Percentiles rank a stretch among this genome's conserved stretches.
Conservation (phyloP, 352 stramenopile species). For the Pythium phragmiticola region DNA sequence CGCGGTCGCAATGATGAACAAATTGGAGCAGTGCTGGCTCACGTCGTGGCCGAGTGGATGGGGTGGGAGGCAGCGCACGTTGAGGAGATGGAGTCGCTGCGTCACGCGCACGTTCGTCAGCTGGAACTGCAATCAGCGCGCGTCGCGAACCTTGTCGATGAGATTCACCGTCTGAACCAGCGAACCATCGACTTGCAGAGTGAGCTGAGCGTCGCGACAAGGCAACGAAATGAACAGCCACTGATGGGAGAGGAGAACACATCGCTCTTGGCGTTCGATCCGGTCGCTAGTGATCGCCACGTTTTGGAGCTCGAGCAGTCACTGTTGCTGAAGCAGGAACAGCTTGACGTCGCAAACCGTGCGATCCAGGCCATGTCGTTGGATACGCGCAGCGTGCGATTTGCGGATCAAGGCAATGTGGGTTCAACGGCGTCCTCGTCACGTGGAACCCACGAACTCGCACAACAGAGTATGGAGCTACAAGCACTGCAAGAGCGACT, state of each 20-base stretch:
- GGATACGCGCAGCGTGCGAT: conserved; percentile 1
- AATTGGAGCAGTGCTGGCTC: background rate
- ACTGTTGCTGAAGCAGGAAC: conserved; percentile 10
- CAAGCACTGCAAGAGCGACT: background rate
- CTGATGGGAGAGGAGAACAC: background rate
- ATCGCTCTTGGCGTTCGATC: background rate
- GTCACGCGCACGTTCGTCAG: background rate
- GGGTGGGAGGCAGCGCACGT: conserved; percentile 14
- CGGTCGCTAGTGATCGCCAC: conserved; percentile 6
- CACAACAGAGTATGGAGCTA: conserved; percentile 7
- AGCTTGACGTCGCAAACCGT: conserved; percentile 20
- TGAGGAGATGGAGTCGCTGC: conserved; percentile 2
- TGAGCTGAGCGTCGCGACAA: conserved; percentile 1
- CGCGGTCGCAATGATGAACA: background rate
- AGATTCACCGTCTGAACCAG: conserved; percentile 14
- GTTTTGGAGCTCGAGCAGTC: conserved; percentile 16
- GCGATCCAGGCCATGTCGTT: conserved; percentile 12
- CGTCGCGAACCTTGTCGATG: conserved; percentile 4
- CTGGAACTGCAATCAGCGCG: background rate
- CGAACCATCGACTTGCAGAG: conserved; percentile 9
- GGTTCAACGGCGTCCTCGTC: background rate
- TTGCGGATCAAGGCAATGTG: background rate
- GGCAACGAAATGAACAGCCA: background rate
- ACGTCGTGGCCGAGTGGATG: conserved; percentile 11
- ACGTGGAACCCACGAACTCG: background rate